phyloP scores from a whole-genome alignment of 225 moss, liverwort and hornwort species.

The Bryum argenteum region DNA sequence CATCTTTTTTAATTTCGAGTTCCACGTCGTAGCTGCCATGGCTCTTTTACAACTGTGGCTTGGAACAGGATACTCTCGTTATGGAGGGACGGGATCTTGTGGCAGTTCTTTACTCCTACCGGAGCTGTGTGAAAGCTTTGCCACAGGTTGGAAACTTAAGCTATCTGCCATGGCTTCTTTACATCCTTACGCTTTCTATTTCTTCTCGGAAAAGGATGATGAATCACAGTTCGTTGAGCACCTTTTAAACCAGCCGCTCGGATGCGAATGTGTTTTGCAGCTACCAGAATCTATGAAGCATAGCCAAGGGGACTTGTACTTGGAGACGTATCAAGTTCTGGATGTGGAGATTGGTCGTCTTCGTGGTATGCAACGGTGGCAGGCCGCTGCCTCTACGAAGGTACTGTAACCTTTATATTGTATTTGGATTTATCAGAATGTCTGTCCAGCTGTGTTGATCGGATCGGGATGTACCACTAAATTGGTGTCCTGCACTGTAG shows the following conservation, averaged over 20 bases:
- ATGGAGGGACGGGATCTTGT: conserved; percentile 90
- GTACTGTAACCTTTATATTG: conserved; percentile 33
- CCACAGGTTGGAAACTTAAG: conserved; percentile 71
- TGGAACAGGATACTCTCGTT: conserved; percentile 75
- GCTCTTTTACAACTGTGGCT: conserved; percentile 16
- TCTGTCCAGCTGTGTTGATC: conserved; percentile 4
- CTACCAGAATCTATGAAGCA: conserved; percentile 96
- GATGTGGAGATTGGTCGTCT: conserved; percentile 96
- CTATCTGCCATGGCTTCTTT: not conserved
- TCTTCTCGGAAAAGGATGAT: not conserved
- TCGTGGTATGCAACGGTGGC: conserved; percentile 98
- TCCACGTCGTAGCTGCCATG: conserved; percentile 13
- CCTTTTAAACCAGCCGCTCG: conserved; percentile 18
- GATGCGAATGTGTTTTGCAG: conserved; percentile 45
- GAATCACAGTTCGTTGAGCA: not conserved
- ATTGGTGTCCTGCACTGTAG: not conserved
- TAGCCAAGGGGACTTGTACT: conserved; percentile 93
- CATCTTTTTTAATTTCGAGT: conserved; percentile 6
- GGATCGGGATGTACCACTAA: not conserved
- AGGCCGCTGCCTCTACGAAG: conserved; percentile 87
- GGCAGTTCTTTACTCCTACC: conserved; percentile 90
- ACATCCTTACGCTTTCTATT: not conserved
- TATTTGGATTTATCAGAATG: conserved; percentile 13
- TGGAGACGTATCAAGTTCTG: conserved; percentile 97
- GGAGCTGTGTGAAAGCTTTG: conserved; percentile 98